These are phyloP conservation scores for Pisolithus orientalis DNA, from an alignment of 768 basidiomycete species.

Conservation along the genomic window DNA sequence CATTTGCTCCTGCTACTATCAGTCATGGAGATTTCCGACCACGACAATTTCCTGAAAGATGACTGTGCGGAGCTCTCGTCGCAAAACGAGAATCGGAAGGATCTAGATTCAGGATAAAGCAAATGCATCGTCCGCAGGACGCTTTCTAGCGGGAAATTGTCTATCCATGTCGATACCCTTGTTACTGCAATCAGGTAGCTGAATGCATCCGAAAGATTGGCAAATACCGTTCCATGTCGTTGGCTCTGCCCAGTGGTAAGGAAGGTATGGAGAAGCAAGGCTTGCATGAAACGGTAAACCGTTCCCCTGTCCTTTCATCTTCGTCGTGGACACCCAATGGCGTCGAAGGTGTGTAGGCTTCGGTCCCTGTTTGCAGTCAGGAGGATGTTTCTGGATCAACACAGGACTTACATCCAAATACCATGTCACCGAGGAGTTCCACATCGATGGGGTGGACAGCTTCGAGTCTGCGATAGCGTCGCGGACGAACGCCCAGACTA, in stretches of 20 bases:
- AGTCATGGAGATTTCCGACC: slow-evolving; percentile 14
- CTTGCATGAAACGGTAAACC: slow-evolving; percentile 39
- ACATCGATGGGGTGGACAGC: slow-evolving; percentile 33
- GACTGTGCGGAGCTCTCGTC: slow-evolving; percentile 13
- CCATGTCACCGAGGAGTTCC: slow-evolving; percentile 24
- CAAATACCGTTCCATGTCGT: slow-evolving; percentile 39
- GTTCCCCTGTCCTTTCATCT: slow-evolving; percentile 34
- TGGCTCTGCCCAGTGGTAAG: slow-evolving; percentile 31
- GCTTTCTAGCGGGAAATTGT: slow-evolving; percentile 46
- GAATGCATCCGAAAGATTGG: background rate
- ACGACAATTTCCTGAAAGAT: slow-evolving; percentile 21
- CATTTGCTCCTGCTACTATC: slow-evolving; percentile 9
- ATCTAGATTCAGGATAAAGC: slow-evolving; percentile 19
- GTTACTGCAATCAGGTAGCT: background rate
- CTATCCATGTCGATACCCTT: slow-evolving; percentile 46
- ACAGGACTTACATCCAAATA: slow-evolving; percentile 33
- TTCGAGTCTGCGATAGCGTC: slow-evolving; percentile 48
- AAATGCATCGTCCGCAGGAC: slow-evolving; percentile 36
- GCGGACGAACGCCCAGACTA: slow-evolving; percentile 35
- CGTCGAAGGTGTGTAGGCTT: slow-evolving; percentile 28
- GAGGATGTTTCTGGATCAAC: background rate
- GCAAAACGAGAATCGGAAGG: slow-evolving; percentile 26
- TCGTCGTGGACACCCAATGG: slow-evolving; percentile 32
- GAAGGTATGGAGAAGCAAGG: slow-evolving; percentile 31
- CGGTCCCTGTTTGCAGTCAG: slow-evolving; percentile 31